Base-by-base conservation (phyloP, 75 land plant species). In the Selaginella tamariscina region DNA sequence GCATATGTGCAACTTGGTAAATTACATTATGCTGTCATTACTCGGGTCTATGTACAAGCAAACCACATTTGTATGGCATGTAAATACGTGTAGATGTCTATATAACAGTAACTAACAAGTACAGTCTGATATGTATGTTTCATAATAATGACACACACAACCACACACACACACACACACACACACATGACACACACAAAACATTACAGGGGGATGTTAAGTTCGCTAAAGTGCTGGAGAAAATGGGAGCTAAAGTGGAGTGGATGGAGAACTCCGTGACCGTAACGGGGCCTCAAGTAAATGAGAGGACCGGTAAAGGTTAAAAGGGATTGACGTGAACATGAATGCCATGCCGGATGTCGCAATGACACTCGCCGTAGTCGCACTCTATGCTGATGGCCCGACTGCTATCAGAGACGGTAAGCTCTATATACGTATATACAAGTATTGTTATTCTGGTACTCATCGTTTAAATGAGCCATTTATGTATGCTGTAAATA, bases 331-430 rank as follows among this genome's bases (percentile, higher is more conserved):
- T 75, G 95, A 93, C 83, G 89, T 93, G 55, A 90, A 93, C 75
- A 93, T 93, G 98, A 93, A 93, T 73, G 81, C 80, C 54, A 93
- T 93, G 98, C 98, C 98, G 27, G 98, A 93, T 80, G 98, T 93
- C 63, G 98, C 98, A 32, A 93, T 93, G 98, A 93, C 98, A 55
- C 79, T 93, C 49, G 98, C 98, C 56, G 98, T 93, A 21, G 84
- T 93, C 80, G 98, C 90, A 20, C 85, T 93, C 31, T 93, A 74
- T 77, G 85, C 95, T 55, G 95, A 89, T 81, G 98, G 98, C 2
- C 87, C 90, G 9, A 87, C 94, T 1, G 84, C 90, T 49, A 93
- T 93, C 44, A 78, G 95, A 77, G 98, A 93, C 80, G 98, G 98
- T 93, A 78, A 56, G 78, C 49, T 33, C 2, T 26, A 26, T 31